Conservation (phyloP, 768 basidiomycete genomes). For the Exsudoporus frostii region DNA sequence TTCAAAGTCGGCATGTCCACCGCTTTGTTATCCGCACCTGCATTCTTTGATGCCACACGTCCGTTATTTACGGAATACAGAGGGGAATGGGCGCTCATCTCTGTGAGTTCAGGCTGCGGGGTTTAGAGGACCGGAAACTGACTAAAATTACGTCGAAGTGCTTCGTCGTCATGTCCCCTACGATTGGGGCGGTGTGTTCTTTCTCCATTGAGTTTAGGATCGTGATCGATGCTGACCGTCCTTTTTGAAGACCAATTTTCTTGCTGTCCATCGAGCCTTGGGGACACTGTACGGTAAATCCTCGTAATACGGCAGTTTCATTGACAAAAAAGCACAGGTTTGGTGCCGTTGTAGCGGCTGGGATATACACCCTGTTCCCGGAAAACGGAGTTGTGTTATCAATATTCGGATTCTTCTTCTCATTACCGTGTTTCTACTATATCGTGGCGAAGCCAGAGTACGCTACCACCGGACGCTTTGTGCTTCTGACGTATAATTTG, state of each 20-base stretch:
- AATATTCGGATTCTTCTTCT: constrained; percentile 83
- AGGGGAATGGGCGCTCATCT: constrained; percentile 96
- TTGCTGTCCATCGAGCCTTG: constrained; percentile 77
- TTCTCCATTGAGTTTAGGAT: neutral
- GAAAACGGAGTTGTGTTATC: constrained; percentile 73
- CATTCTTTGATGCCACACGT: constrained; percentile 78
- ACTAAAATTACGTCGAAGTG: constrained; percentile 42
- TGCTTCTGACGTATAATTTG: constrained; percentile 85
- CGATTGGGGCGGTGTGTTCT: constrained; percentile 72
- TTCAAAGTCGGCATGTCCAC: constrained; percentile 85
- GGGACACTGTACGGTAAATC: constrained; percentile 70
- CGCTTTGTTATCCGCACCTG: constrained; percentile 80
- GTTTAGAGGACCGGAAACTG: constrained; percentile 10
- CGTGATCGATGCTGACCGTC: constrained; percentile 12
- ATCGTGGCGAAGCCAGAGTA: constrained; percentile 78
- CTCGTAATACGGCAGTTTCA: neutral
- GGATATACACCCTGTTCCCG: constrained; percentile 70
- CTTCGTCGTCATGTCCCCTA: constrained; percentile 89
- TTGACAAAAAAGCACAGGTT: constrained; percentile 42
- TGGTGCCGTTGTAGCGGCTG: constrained; percentile 75
- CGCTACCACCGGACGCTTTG: constrained; percentile 73
- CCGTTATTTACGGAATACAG: constrained; percentile 76
- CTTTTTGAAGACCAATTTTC: constrained; percentile 69
- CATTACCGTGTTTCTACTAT: constrained; percentile 91
- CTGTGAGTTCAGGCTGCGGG: constrained; percentile 46